Base-by-base conservation (phyloP, 2,329 filamentous ascomycete species). In the Mariannaea elegans region DNA sequence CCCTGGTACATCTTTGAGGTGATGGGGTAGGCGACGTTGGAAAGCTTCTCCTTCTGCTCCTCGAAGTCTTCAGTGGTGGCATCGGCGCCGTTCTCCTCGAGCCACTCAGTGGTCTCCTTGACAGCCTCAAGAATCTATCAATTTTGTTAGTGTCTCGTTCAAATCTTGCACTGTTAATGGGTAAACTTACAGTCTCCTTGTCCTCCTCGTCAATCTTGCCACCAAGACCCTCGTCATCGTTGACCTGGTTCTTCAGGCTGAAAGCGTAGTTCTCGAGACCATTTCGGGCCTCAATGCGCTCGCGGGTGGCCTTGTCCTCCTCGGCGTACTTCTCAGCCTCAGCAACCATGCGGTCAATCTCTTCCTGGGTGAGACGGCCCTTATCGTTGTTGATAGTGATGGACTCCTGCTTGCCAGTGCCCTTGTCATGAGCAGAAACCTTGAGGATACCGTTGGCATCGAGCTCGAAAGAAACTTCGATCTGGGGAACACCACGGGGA, bases 321-420 rank as follows among this genome's bases (percentile, higher is more conserved):
- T 99, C 95, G 76, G 95, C 95, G 78, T 94, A 98, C 84, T 97
- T 92, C 88, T 98, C 95, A 63, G 95, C 95, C 82, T 99, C 95
- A 71, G 90, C 89, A 66, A 99, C 93, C 95, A 99, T 99, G 80
- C 95, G 95, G 80, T 98, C 94, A 72, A 99, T 99, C 81, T 99
- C 95, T 71, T 99, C 95, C 75, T 91, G 90, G 72, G 91, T 93
- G 51, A 99, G 90, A 78, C 95, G 94, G 70, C 95, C 95, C 90
- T 98, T 98, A 84, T 99, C 95, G 84, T 99, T 98, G 83, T 91
- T 98, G 78, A 99, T 99, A 72, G 95, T 98, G 80, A 99, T 98
- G 65, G 91, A 93, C 86, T 99, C 93, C 65, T 87, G 88, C 87
- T 98, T 97, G 80, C 95, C 95, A 73, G 94, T 97, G 77, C 94